phyloP scores from a whole-genome alignment of 2,329 filamentous ascomycete genomes.

The Neophaeococcomyces aloes region DNA sequence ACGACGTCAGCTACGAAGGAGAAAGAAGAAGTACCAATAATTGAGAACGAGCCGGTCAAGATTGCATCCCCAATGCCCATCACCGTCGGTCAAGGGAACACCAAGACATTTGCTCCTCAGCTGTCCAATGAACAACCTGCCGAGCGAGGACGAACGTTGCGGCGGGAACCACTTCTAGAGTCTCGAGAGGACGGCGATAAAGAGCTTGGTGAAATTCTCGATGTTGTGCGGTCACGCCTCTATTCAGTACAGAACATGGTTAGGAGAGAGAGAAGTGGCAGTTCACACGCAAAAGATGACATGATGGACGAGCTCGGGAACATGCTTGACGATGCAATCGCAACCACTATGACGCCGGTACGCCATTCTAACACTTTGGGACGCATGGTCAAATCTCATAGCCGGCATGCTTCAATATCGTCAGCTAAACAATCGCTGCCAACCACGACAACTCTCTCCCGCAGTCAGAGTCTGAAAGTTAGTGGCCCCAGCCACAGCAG shows the following conservation, averaged over 20 bases:
- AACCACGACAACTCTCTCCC: slow-evolving; percentile 6
- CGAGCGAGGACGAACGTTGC: slow-evolving; percentile 2
- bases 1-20: too few species aligned
- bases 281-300: slow-evolving; percentile 8
- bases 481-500: slow-evolving; percentile 4
- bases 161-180: neutral
- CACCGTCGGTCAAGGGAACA: too few species aligned
- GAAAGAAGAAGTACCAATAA: too few species aligned
- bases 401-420: too few species aligned
- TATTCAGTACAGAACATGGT: slow-evolving; percentile 11
- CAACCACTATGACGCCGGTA: slow-evolving; percentile 8
- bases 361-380: too few species aligned
- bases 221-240: slow-evolving; percentile 15
- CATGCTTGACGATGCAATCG: slow-evolving; percentile 22
- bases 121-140: too few species aligned
- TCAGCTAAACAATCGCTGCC: too few species aligned
- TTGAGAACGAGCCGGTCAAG: too few species aligned
- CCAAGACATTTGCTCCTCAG: too few species aligned
- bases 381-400: too few species aligned
- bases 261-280: slow-evolving; percentile 7
- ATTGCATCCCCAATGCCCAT: too few species aligned
- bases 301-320: slow-evolving; percentile 19
- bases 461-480: slow-evolving; percentile 7
- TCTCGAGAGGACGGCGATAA: neutral
- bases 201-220: slow-evolving; percentile 7